phyloP scores from a whole-genome alignment of 2,329 filamentous ascomycete species.

The Xylariaceae sp. region DNA sequence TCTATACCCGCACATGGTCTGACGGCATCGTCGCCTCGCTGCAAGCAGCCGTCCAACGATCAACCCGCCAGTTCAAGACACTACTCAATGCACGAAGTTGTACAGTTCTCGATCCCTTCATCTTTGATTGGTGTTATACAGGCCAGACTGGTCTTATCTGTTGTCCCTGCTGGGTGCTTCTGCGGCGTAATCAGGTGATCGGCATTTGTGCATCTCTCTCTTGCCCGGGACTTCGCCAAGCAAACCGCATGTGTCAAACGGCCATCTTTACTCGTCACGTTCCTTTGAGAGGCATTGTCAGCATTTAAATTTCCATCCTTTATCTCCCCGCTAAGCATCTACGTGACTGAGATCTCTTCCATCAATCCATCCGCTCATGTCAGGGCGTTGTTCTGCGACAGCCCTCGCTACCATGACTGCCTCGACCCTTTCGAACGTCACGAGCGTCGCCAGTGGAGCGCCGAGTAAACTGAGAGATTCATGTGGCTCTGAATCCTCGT shows the following conservation, averaged over 20 bases:
- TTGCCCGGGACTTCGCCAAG: slow-evolving; percentile 3
- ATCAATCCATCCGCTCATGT: not conserved
- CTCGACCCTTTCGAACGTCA: slow-evolving; percentile 24
- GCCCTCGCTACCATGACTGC: slow-evolving; percentile 23
- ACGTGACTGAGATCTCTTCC: not conserved
- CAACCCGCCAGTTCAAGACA: slow-evolving; percentile 4
- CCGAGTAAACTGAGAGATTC: slow-evolving; percentile 22
- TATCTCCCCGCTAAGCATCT: not conserved
- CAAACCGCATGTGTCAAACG: slow-evolving; percentile 3
- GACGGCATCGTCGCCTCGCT: slow-evolving; percentile 5
- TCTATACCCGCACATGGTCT: slow-evolving; percentile 1
- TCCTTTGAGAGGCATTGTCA: slow-evolving; percentile 2
- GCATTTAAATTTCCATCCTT: slow-evolving; percentile 3
- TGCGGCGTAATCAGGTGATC: slow-evolving; percentile 22
- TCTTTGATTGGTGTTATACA: slow-evolving; percentile 17
- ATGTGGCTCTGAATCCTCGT: not conserved
- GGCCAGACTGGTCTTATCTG: slow-evolving; percentile 18
- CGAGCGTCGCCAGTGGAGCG: slow-evolving; percentile 27
- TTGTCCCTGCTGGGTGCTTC: slow-evolving; percentile 14
- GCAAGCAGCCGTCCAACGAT: slow-evolving; percentile 10
- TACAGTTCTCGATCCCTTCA: slow-evolving; percentile 6
- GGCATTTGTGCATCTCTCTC: slow-evolving; percentile 20
- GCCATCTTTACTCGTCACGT: slow-evolving; percentile 8
- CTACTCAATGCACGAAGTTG: slow-evolving; percentile 3
- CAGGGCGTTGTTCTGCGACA: not conserved